Percentiles rank a stretch among this genome's conserved stretches.
phyloP scores from a whole-genome alignment of 2,329 filamentous ascomycete genomes.

The Bipolaris zeicola region DNA sequence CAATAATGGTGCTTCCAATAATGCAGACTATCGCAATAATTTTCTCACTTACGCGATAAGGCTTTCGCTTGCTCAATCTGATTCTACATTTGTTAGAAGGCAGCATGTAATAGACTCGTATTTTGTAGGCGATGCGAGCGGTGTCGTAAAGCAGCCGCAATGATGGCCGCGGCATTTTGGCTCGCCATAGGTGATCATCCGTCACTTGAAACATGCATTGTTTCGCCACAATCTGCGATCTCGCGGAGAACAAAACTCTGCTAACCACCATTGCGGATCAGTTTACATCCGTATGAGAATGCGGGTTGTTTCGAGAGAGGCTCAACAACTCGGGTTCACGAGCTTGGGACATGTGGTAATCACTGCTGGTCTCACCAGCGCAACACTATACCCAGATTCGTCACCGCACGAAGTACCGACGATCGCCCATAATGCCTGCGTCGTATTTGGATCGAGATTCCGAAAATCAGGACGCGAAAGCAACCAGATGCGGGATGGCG shows the following conservation, averaged over 20 bases:
- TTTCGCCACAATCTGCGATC: neutral
- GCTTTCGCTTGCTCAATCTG: neutral
- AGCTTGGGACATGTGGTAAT: neutral
- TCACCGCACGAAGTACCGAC: neutral
- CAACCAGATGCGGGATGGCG: neutral
- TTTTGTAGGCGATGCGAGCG: neutral
- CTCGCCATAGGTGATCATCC: neutral
- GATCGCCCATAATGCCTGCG: slow-evolving; percentile 5
- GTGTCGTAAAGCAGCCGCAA: neutral
- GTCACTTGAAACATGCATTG: slow-evolving; percentile 1
- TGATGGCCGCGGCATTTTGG: neutral
- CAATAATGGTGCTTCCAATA: neutral
- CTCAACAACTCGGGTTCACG: neutral
- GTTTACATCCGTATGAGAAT: neutral
- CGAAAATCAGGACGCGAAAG: neutral
- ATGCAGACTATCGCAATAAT: neutral
- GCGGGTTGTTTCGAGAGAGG: neutral
- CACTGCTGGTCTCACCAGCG: slow-evolving; percentile 4
- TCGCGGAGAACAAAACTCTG: neutral
- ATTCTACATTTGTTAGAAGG: no score
- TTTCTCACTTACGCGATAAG: neutral
- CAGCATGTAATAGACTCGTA: neutral
- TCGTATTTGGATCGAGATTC: slow-evolving; percentile 4
- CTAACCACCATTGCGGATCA: neutral
- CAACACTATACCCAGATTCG: neutral